phyloP scores from a whole-genome alignment of 2,329 filamentous ascomycete genomes.

The Curvularia lunata region DNA sequence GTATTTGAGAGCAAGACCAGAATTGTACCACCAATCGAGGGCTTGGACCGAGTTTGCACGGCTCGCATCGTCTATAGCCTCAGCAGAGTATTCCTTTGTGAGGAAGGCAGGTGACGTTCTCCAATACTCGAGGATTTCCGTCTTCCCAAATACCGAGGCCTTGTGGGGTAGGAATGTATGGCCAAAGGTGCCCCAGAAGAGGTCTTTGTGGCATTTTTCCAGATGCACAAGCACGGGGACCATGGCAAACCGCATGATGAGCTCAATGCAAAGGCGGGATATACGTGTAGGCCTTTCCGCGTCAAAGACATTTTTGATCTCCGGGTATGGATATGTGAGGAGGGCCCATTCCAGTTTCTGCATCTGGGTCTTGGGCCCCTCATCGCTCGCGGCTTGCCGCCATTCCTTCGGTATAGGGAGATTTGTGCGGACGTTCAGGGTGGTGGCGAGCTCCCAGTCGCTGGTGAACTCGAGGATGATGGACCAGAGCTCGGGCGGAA shows the following conservation, averaged over 20 bases:
- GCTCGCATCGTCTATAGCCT: conserved; percentile 87
- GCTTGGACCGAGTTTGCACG: conserved; percentile 84
- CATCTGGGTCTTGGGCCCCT: conserved; percentile 74
- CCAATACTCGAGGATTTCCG: conserved; percentile 91
- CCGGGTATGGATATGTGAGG: conserved; percentile 71
- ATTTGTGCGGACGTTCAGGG: conserved; percentile 80
- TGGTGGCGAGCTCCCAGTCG: conserved; percentile 90
- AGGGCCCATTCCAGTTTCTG: conserved; percentile 85
- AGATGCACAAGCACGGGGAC: conserved; percentile 78
- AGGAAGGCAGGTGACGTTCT: conserved; percentile 80
- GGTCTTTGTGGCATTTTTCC: conserved; percentile 69
- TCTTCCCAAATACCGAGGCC: conserved; percentile 85
- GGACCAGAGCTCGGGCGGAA: conserved; percentile 89
- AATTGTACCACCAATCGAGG: conserved; percentile 89
- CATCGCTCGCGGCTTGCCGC: conserved; percentile 66
- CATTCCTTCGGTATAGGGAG: conserved; percentile 76
- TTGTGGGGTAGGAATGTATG: conserved; percentile 83
- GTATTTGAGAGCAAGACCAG: conserved; percentile 79
- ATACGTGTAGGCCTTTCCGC: conserved; percentile 75
- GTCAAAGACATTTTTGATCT: conserved; percentile 76
- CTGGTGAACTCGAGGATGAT: conserved; percentile 82
- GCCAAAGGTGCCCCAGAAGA: conserved; percentile 87
- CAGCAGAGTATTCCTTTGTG: conserved; percentile 83
- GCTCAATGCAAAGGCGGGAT: conserved; percentile 80
- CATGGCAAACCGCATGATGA: conserved; percentile 90